phyloP scores from a whole-genome alignment of 345 rosid genomes.

The Arabidopsis suecica region DNA sequence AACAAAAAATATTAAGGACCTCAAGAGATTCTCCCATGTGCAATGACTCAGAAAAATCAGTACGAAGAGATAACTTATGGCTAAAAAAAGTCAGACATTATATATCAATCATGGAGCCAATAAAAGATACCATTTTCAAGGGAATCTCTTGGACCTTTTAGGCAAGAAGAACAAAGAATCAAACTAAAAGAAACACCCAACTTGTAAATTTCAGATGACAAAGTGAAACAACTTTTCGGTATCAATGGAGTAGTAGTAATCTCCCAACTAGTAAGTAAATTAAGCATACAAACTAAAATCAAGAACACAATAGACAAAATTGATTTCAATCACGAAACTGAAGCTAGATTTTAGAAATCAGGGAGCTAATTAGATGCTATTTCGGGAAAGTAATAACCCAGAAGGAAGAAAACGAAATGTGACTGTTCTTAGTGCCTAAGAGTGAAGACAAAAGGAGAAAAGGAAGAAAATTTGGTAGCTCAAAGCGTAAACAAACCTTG shows the following conservation, averaged over 20 bases:
- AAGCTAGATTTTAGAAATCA: neutral
- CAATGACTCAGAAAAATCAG: conserved; percentile 35
- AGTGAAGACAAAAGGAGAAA: neutral
- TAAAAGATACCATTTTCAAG: conserved; percentile 37
- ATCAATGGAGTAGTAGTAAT: conserved; percentile 2
- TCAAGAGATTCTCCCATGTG: conserved; percentile 51
- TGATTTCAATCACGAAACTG: conserved; percentile 11
- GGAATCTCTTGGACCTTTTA: conserved; percentile 18
- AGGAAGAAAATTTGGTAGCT: conserved; percentile 29
- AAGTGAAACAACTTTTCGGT: conserved; percentile 35
- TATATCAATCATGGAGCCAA: conserved; percentile 41
- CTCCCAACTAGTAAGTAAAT: neutral
- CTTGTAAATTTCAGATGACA: conserved; percentile 36
- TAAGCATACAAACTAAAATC: conserved; percentile 24
- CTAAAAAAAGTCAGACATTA: conserved; percentile 45
- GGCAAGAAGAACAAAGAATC: conserved; percentile 22
- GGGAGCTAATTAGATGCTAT: conserved; percentile 9
- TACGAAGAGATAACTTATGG: conserved; percentile 33
- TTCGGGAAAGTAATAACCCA: conserved; percentile 9
- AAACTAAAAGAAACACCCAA: conserved; percentile 30
- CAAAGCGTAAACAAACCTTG: conserved; percentile 52
- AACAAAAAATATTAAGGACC: conserved; percentile 25
- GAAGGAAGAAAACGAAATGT: conserved; percentile 24
- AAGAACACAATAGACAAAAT: conserved; percentile 5
- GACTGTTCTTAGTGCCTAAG: neutral